Evolutionary conservation across 2,329 filamentous ascomycete species (phyloP), one percentile per base, ranked within the genome.

Genomic region (Fusarium virguliforme): DNA sequence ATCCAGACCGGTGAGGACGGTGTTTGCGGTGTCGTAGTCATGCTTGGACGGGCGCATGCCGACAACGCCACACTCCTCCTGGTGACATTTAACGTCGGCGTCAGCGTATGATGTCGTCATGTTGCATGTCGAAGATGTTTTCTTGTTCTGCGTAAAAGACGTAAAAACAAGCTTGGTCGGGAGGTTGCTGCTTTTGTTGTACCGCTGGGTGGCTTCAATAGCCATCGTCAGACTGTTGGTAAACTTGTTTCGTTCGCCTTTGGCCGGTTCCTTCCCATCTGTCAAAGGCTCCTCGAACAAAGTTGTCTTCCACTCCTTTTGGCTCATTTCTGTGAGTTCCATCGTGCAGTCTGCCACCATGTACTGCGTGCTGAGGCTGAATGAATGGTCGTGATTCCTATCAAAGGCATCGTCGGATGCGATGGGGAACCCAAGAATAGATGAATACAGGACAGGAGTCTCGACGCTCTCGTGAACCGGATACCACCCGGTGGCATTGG

Each of bases 341-440:
- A 37, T 15, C 6, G 34, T 10, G 34, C 34, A 37, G 34, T 37
- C 15, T 37, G 34, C 5, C 9, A 10, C 9, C 9, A 37, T 9
- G 15, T 37, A 37, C 9, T 9, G 15, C 5, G 34, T 37, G 3
- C 6, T 15, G 9, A 37, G 15, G 15, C 9, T 15, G 15, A 37
- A 37, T 15, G 34, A 37, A 37, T 37, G 15, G 15, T 37, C 8
- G 34, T 9, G 9, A 10, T 15, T 9, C 15, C 15, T 15, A 15
- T 9, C 5, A 9, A 37, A 10, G 34, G 9, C 34, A 15, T 37
- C 15, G 34, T 10, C 9, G 34, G 34, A 37, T 10, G 34, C 34
- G 34, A 37, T 10, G 4, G 61, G 61, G 9, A 64, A 35, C 7
- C 61, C 61, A 5, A 35, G 22, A 9, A 64, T 26, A 6, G 61